Evolutionary conservation across 805 yeast genomes (phyloP).

Genomic region (Wickerhamiella hasegawae): DNA sequence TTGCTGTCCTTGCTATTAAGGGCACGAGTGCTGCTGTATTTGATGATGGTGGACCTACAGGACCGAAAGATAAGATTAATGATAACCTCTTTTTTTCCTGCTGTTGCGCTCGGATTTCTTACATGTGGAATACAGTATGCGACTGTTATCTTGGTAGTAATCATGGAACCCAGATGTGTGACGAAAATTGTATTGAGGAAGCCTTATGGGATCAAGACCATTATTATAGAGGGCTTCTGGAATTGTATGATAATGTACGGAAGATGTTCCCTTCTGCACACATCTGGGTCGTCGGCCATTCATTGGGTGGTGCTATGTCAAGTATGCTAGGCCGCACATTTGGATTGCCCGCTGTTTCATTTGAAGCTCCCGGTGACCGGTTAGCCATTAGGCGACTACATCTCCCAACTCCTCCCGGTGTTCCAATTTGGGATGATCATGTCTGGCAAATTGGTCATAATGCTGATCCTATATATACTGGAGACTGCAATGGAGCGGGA

Average conservation of each 20-base stretch:
- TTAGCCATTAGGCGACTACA: slow-evolving; percentile 73
- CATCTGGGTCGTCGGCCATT: slow-evolving; percentile 91
- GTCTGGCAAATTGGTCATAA: slow-evolving; percentile 95
- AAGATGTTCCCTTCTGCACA: slow-evolving; percentile 48
- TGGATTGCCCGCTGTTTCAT: slow-evolving; percentile 80
- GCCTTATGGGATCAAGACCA: slow-evolving; percentile 61
- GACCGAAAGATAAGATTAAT: slow-evolving; percentile 63
- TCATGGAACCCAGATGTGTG: slow-evolving; percentile 48
- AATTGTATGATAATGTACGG: slow-evolving; percentile 60
- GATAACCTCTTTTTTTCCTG: slow-evolving; percentile 86
- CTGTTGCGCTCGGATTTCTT: slow-evolving; percentile 87
- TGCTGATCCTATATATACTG: slow-evolving; percentile 94
- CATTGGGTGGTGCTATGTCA: slow-evolving; percentile 81
- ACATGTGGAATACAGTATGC: slow-evolving; percentile 88
- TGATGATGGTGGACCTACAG: slow-evolving; percentile 44
- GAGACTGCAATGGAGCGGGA: slow-evolving; percentile 88
- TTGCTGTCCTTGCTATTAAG: slow-evolving; percentile 66
- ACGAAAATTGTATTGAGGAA: slow-evolving; percentile 68
- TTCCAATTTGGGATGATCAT: slow-evolving; percentile 60
- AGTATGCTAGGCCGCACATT: slow-evolving; percentile 72
- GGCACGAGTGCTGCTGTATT: slow-evolving; percentile 81
- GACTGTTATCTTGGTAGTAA: slow-evolving; percentile 63
- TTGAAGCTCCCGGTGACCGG: slow-evolving; percentile 86
- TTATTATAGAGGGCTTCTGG: slow-evolving; percentile 66
- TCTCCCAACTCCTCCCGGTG: slow-evolving; percentile 84